A percentile compares a stretch with the other conserved stretches of the same genome.
phyloP scores from a whole-genome alignment of 1,284 basidiomycete species.

The Boletus mariae region DNA sequence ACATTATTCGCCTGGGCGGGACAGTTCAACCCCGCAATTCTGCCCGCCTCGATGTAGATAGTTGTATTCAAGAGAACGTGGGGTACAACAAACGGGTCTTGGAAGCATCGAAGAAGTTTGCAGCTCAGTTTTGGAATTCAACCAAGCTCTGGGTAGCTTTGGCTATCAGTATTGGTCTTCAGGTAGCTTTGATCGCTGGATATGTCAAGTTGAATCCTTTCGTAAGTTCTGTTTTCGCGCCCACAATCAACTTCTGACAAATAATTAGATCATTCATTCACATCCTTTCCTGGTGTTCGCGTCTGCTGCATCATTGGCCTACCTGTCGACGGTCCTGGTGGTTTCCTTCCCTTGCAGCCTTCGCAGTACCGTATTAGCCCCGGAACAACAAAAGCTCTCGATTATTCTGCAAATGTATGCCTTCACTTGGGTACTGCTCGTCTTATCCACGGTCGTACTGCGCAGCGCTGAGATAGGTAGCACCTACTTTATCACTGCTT shows the following conservation, averaged over 20 bases:
- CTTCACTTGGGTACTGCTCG: slow-evolving; percentile 56
- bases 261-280: slow-evolving; percentile 57
- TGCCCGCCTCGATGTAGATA: slow-evolving; percentile 8
- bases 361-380: slow-evolving; percentile 9
- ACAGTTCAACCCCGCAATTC: slow-evolving; percentile 19
- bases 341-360: slow-evolving; percentile 23
- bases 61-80: slow-evolving; percentile 3
- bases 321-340: slow-evolving; percentile 35
- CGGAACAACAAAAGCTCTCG: slow-evolving; percentile 42
- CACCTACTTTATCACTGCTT: slow-evolving; percentile 54
- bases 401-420: slow-evolving; percentile 48
- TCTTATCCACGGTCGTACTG: slow-evolving; percentile 45
- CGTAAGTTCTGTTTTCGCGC: slow-evolving; percentile 39
- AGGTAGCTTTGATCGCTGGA: slow-evolving; percentile 46
- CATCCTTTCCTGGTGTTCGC: slow-evolving; percentile 49
- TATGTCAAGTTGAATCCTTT: slow-evolving; percentile 59
- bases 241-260: slow-evolving; percentile 4
- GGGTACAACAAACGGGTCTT: slow-evolving; percentile 11
- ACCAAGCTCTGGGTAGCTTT: slow-evolving; percentile 60
- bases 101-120: slow-evolving; percentile 16
- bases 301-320: slow-evolving; percentile 48
- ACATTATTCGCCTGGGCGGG: slow-evolving; percentile 20
- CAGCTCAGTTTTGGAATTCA: slow-evolving; percentile 40
- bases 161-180: slow-evolving; percentile 41
- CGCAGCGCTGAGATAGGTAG: slow-evolving; percentile 46